phyloP scores from a whole-genome alignment of 371 early-diverging fungal genomes.

The Syncephalastrum sp. region DNA sequence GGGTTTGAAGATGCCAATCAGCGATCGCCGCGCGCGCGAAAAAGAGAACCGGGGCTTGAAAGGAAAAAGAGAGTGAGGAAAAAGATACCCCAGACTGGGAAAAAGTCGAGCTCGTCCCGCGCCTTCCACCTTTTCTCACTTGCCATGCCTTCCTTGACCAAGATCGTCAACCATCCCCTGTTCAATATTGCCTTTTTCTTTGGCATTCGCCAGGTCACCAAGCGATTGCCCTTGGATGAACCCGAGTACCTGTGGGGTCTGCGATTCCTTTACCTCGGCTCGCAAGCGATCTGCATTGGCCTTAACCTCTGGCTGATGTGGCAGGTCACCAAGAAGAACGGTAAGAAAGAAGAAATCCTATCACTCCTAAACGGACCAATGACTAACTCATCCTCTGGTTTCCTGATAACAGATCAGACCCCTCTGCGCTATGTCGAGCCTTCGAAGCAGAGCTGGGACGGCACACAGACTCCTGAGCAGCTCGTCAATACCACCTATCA shows the following conservation, averaged over 20 bases:
- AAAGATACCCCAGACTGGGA: not conserved
- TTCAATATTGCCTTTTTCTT: conserved; percentile 37
- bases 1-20: not conserved
- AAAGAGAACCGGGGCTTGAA: not conserved
- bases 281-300: conserved; percentile 27
- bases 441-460: conserved; percentile 39
- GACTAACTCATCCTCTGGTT: no score
- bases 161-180: conserved; percentile 28
- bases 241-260: conserved; percentile 24
- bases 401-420: conserved; percentile 29
- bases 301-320: conserved; percentile 34
- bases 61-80: conserved; percentile 2
- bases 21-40: no score
- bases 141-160: conserved; percentile 18
- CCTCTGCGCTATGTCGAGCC: conserved; percentile 40
- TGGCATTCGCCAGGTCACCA: conserved; percentile 31
- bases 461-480: conserved; percentile 27
- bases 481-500: conserved; percentile 31
- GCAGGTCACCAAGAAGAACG: conserved; percentile 38
- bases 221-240: conserved; percentile 29
- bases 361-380: not conserved
- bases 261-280: conserved; percentile 30
- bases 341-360: conserved; percentile 13
- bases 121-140: conserved; percentile 4
- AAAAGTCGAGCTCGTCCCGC: conserved; percentile 1